A percentile compares a stretch with the other conserved stretches of the same genome.
Evolutionary conservation across 352 stramenopile genomes (phyloP).

Genomic region (Blastocystis sp.): DNA sequence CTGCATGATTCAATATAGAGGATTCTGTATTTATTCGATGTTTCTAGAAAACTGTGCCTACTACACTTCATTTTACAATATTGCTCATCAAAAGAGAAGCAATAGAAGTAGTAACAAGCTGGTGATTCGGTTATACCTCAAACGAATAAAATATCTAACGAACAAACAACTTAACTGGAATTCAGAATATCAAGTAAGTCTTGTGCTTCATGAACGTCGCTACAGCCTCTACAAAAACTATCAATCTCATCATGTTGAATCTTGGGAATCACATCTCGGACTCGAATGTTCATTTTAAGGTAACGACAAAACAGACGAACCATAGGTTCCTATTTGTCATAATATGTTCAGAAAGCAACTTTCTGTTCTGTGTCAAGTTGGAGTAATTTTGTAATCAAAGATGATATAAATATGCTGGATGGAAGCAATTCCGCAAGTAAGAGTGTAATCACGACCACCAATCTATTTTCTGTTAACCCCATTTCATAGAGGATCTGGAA

Average conservation of each 20-base stretch:
- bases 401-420: not conserved
- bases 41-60: too few species aligned
- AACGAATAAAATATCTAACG: not conserved
- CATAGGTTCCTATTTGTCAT: not conserved
- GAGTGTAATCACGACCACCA: not conserved
- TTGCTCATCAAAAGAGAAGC: too few species aligned
- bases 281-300: not conserved
- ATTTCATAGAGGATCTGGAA: not conserved
- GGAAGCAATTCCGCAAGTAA: not conserved
- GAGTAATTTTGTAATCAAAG: not conserved
- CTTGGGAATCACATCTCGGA: not conserved
- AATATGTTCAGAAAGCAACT: not conserved
- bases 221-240: constrained; percentile 17
- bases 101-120: too few species aligned
- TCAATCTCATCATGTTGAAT: not conserved
- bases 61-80: too few species aligned
- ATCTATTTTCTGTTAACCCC: not conserved
- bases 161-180: not conserved
- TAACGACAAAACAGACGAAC: not conserved
- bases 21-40: too few species aligned
- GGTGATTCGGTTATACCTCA: too few species aligned
- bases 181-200: not conserved
- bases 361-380: not conserved
- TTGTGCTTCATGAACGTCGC: not conserved
- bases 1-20: too few species aligned